phyloP scores from a whole-genome alignment of 495 filamentous ascomycete species.

The Podospora didyma region DNA sequence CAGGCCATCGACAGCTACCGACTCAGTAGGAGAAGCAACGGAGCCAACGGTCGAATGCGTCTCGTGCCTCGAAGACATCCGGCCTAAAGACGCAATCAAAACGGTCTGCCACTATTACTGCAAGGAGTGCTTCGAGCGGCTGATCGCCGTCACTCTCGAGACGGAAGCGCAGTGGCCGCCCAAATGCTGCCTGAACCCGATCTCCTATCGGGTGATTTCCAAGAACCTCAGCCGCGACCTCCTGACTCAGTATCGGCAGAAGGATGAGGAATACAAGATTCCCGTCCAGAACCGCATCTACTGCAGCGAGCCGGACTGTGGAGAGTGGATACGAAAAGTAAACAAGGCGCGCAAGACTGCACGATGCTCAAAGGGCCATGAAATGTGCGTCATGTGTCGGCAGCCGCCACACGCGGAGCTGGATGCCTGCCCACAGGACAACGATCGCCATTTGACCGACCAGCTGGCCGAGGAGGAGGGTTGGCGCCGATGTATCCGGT shows the following conservation, averaged over 20 bases:
- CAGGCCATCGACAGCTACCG: neutral
- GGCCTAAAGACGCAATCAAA: slow-evolving; percentile 25
- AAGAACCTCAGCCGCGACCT: slow-evolving; percentile 21
- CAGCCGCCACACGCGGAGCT: slow-evolving; percentile 19
- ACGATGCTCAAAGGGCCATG: slow-evolving; percentile 32
- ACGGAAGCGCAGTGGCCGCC: slow-evolving; percentile 43
- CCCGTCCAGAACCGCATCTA: slow-evolving; percentile 35
- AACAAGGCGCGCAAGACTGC: slow-evolving; percentile 17
- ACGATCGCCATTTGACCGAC: slow-evolving; percentile 25
- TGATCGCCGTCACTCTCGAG: slow-evolving; percentile 31
- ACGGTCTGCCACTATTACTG: slow-evolving; percentile 39
- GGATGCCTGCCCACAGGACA: slow-evolving; percentile 32
- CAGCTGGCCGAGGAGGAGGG: slow-evolving; percentile 38
- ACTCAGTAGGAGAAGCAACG: neutral
- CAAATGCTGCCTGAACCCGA: slow-evolving; percentile 40
- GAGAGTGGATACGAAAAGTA: slow-evolving; percentile 25
- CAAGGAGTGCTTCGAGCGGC: slow-evolving; percentile 34
- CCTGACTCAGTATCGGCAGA: slow-evolving; percentile 20
- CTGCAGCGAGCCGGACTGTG: slow-evolving; percentile 31
- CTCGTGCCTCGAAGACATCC: slow-evolving; percentile 39
- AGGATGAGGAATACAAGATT: slow-evolving; percentile 31
- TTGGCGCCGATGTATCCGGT: slow-evolving; percentile 42
- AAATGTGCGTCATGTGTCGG: slow-evolving; percentile 35
- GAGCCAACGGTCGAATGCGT: slow-evolving; percentile 29
- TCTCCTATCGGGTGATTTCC: slow-evolving; percentile 29